These are phyloP conservation scores for Solanum lignicaule DNA, from an alignment of 257 asterid species.

Conservation along the genomic window DNA sequence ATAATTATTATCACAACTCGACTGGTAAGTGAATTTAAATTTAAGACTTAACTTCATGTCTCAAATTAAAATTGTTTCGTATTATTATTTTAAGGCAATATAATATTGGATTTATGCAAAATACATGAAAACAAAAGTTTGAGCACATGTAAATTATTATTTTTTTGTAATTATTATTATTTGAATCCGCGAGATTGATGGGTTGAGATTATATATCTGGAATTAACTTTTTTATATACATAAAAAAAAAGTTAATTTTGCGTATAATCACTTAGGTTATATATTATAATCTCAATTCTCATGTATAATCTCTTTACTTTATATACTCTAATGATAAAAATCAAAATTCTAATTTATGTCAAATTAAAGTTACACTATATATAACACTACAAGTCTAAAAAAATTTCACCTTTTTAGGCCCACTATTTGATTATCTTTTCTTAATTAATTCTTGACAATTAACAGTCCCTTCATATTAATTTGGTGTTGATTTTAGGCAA, in stretches of 20 bases:
- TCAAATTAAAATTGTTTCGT: no score
- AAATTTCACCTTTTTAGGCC: not conserved
- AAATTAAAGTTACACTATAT: not conserved
- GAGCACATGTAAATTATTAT: not conserved
- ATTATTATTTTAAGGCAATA: not conserved
- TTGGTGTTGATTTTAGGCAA: not conserved
- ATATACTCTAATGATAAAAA: no score
- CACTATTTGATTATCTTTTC: not conserved
- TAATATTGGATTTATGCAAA: not conserved
- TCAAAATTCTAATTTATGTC: no score
- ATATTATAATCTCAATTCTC: no score
- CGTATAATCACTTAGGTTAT: no score
- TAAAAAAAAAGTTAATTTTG: no score
- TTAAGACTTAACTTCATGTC: not conserved
- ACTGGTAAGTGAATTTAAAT: no score
- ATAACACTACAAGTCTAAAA: not conserved
- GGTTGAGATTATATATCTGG: not conserved
- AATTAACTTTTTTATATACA: no score
- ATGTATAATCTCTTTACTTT: not conserved
- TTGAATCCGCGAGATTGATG: not conserved
- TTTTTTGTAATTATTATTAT: no score
- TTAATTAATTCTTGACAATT: not conserved
- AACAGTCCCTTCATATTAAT: not conserved
- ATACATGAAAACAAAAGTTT: not conserved
- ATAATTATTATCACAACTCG: no score